Conservation (phyloP, 2,329 filamentous ascomycete species). For the Lecanicillium sp. region DNA sequence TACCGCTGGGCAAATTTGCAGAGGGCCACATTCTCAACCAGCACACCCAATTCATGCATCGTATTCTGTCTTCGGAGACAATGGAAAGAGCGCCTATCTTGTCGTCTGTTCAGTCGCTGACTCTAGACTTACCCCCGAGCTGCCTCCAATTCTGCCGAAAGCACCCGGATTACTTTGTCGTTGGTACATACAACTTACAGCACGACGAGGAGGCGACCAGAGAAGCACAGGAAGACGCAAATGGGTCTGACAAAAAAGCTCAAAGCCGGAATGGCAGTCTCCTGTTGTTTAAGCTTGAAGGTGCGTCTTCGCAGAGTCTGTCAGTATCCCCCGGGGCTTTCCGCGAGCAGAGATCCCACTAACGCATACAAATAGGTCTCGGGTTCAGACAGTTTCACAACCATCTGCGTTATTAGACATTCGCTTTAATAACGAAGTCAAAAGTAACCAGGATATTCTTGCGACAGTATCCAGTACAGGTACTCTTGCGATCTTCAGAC, state of each 20-base stretch:
- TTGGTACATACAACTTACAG: constrained; percentile 80
- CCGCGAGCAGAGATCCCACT: background rate
- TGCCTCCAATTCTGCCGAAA: constrained; percentile 69
- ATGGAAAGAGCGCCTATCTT: constrained; percentile 5
- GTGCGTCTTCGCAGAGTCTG: constrained; percentile 32
- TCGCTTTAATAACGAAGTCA: constrained; percentile 60
- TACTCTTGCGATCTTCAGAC: constrained; percentile 56
- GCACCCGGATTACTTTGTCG: constrained; percentile 59
- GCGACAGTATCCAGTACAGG: constrained; percentile 76
- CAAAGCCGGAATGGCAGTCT: constrained; percentile 71
- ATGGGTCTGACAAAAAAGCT: constrained; percentile 27
- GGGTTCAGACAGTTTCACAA: constrained; percentile 54
- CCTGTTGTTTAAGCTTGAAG: constrained; percentile 52
- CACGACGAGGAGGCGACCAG: constrained; percentile 30
- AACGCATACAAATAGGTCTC: constrained; percentile 33
- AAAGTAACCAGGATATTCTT: constrained; percentile 46
- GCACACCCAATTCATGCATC: background rate
- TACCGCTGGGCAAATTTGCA: background rate
- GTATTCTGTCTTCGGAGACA: too few relatives aligned
- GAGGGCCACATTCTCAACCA: background rate
- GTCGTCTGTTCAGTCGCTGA: constrained; percentile 23
- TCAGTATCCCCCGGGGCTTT: constrained; percentile 35
- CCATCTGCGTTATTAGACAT: constrained; percentile 77
- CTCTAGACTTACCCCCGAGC: constrained; percentile 64
- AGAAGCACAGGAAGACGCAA: constrained; percentile 18